Percentiles rank a stretch among this genome's conserved stretches.
These are phyloP conservation scores for Plectosphaerella cucumerina DNA, from an alignment of 2,329 filamentous ascomycete genomes.

Conservation along the genomic window DNA sequence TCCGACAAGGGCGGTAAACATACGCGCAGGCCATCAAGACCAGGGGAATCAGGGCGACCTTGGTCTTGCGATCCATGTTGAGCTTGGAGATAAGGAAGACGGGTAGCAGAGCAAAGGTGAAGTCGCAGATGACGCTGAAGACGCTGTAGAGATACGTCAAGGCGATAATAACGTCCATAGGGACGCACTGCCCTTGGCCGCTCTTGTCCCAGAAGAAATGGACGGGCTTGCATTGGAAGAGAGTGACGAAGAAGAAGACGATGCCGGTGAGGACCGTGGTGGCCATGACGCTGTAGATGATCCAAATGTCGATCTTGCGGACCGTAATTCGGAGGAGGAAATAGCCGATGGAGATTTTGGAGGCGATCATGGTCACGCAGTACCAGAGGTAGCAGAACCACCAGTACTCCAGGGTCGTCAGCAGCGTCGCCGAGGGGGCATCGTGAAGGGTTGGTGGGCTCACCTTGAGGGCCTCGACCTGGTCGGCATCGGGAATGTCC, in stretches of 20 bases:
- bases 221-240: conserved; percentile 23
- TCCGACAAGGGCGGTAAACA: conserved; percentile 11
- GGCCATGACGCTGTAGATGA: conserved; percentile 23
- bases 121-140: conserved; percentile 44
- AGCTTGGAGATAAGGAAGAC: conserved; percentile 50
- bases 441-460: too few species aligned
- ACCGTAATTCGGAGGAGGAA: conserved; percentile 21
- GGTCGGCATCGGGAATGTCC: conserved; percentile 22
- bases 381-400: conserved; percentile 34
- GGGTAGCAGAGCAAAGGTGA: conserved; percentile 47
- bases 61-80: conserved; percentile 49
- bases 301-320: conserved; percentile 15
- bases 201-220: conserved; percentile 22
- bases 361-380: conserved; percentile 28
- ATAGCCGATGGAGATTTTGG: conserved; percentile 19
- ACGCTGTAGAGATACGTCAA: conserved; percentile 50
- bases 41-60: conserved; percentile 46
- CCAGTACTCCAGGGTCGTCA: conserved; percentile 20
- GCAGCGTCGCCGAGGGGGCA: too few species aligned
- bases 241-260: conserved; percentile 25
- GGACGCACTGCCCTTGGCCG: conserved; percentile 19
- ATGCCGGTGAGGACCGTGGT: conserved; percentile 19
- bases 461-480: conserved; percentile 29
- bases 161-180: conserved; percentile 35
- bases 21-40: conserved; percentile 52